phyloP scores from a whole-genome alignment of 257 asterid genomes.

The Linaria vulgaris region DNA sequence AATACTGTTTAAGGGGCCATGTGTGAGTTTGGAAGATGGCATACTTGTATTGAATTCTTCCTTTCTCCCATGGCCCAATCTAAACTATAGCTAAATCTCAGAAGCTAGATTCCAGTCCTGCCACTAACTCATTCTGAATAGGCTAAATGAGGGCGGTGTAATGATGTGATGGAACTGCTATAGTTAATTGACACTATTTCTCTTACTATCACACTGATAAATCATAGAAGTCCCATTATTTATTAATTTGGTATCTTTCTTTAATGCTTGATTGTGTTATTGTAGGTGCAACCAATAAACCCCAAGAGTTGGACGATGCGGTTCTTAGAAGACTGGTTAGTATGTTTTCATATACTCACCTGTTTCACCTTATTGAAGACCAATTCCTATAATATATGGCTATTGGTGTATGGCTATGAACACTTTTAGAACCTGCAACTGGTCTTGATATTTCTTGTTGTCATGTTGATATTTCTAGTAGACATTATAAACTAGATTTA shows the following conservation, averaged over 20 bases:
- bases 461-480: no score
- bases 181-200: background rate
- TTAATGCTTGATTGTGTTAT: constrained; percentile 27
- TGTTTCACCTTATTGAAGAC: constrained; percentile 19
- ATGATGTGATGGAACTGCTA: background rate
- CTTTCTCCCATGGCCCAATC: constrained; percentile 1
- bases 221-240: background rate
- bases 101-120: background rate
- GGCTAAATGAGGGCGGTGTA: constrained; percentile 1
- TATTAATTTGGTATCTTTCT: constrained; percentile 8
- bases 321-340: constrained; percentile 99
- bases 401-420: background rate
- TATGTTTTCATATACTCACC: constrained; percentile 25
- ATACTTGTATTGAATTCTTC: background rate
- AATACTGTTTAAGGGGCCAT: background rate
- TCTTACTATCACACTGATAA: constrained; percentile 3
- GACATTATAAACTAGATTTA: background rate
- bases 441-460: no score
- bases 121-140: constrained; percentile 5
- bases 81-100: background rate
- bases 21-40: background rate
- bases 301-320: constrained; percentile 98
- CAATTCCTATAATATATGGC: constrained; percentile 6
- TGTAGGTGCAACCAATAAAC: constrained; percentile 99
- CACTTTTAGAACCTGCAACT: background rate